Base-by-base conservation (phyloP, 257 asterid genomes). In the Solanum medicagineum region DNA sequence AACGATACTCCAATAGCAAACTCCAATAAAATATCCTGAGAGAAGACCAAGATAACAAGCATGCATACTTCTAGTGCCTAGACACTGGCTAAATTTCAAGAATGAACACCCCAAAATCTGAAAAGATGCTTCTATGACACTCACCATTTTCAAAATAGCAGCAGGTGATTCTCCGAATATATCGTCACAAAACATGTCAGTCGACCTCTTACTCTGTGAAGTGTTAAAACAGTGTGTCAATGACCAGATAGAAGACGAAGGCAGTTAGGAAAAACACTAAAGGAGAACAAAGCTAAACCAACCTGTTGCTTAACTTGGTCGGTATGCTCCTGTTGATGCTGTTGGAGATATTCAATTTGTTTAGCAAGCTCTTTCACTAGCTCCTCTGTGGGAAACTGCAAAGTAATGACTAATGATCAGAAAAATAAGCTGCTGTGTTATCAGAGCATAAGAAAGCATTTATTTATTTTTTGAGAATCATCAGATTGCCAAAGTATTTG, bases 121-220 rank as follows among this genome's bases (percentile, higher is more conserved):
- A 3, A n/a, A 74, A n/a, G 17, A 74, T 22, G 40, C 14, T 47
- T 47, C 57, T 26, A 74, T n/a, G 56, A 45, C 14, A 68, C 98
- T 85, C 77, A 94, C 98, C 89, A 75, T 47, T 90, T 91, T 93
- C 84, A 95, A 94, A 60, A 91, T 90, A 57, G 92, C 93, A n/a
- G 98, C 92, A 86, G 98, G 98, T 1, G 99, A 96, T 81, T 96
- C 98, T 85, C 98, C 99, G 91, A 93, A 96, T 80, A 96, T 94
- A 92, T 94, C 97, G 86, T 94, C 99, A 86, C 92, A 85, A 85
- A 96, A 96, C 95, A 96, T 93, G 89, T 94, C 98, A 81, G 85
- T 81, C 1, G 91, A 89, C 87, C 93, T 90, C 91, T 94, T 95
- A 81, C 98, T 94, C 99, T 96, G 97, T 90, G 89, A 40, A 44